Base-by-base conservation (phyloP, 2,329 filamentous ascomycete species). In the Colletotrichum filicis region DNA sequence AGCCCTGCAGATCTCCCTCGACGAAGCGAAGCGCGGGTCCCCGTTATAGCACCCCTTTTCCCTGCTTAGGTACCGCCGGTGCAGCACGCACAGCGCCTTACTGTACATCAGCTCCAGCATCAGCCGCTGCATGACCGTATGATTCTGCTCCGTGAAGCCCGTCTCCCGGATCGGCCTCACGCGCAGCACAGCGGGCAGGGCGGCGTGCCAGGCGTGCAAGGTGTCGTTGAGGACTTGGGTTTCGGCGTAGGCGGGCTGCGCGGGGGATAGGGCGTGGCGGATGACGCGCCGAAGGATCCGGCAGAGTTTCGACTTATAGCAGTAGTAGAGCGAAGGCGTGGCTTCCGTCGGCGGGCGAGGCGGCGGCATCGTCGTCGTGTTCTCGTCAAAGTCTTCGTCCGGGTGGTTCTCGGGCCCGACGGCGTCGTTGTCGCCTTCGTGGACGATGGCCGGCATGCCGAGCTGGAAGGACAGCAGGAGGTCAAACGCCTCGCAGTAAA, bases 381-480 rank as follows among this genome's bases (percentile, higher is more conserved):
- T 79, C 76, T 88, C 86, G 75, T 87, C 86, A 75, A 90, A 88
- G 76, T 89, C 88, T 14, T 85, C 82, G 73, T 90, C 87, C 62
- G 79, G 81, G 8, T 88, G 79, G 75, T 88, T 88, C 8, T 82
- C 79, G 9, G 87, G 87, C 22, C 83, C 80, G 11, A 80, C 82
- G 2, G 84, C 85, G 75, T 88, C 87, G 75, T 82, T 86, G 37
- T 85, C 83, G 16, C 83, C 82, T n/a, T 85, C 81, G 62, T 85
- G 82, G 60, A 88, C 82, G 67, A 86, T 85, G n/a, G 85, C 80
- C 1, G 88, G 87, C 77, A 89, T 84, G 9, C 87, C 87, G n/a
- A 87, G 83, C 77, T 89, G 86, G 72, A 86, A 87, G 1, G 86
- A 87, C 58, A 87, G 84, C 3, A 88, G 75, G 5, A 86, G 78